A percentile compares a stretch with the other conserved stretches of the same genome.
Conservation (phyloP, 208 protist species). For the Herpetomonas muscarum region DNA sequence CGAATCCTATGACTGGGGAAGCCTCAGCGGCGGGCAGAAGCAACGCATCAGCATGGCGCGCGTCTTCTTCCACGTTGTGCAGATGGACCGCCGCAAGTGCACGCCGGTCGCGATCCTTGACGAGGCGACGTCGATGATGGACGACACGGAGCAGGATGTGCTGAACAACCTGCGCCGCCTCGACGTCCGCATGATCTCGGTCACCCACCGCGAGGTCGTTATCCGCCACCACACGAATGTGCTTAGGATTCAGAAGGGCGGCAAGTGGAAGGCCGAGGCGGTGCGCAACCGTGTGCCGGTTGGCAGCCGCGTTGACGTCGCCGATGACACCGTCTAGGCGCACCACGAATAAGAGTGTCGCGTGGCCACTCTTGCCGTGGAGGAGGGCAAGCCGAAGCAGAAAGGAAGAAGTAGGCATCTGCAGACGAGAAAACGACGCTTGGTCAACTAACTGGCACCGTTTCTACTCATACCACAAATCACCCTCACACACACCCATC, state of each 20-base stretch:
- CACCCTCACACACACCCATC: too few relatives aligned
- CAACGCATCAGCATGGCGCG: conserved; percentile 84
- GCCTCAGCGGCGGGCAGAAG: conserved; percentile 85
- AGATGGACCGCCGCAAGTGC: conserved; percentile 46
- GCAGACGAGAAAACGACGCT: too few relatives aligned
- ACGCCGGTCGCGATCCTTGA: conserved; percentile 74
- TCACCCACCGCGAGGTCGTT: conserved; percentile 79
- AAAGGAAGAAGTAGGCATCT: too few relatives aligned
- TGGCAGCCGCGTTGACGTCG: conserved; percentile 30
- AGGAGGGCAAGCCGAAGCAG: background rate
- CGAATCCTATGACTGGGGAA: conserved; percentile 74
- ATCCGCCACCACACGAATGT: conserved; percentile 78
- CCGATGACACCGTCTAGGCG: conserved; percentile 22
- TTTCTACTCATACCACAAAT: too few relatives aligned
- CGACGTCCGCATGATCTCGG: conserved; percentile 72
- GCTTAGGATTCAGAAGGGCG: conserved; percentile 39
- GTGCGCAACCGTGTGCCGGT: conserved; percentile 40
- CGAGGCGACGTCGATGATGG: conserved; percentile 89
- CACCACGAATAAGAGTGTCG: too few relatives aligned
- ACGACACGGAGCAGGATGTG: conserved; percentile 82
- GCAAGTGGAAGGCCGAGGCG: conserved; percentile 46
- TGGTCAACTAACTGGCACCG: too few relatives aligned
- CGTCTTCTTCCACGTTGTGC: conserved; percentile 79
- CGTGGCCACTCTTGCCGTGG: too few relatives aligned
- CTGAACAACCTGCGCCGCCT: conserved; percentile 70